phyloP scores from a whole-genome alignment of 768 basidiomycete species.

The Boletus rubroflammeus region DNA sequence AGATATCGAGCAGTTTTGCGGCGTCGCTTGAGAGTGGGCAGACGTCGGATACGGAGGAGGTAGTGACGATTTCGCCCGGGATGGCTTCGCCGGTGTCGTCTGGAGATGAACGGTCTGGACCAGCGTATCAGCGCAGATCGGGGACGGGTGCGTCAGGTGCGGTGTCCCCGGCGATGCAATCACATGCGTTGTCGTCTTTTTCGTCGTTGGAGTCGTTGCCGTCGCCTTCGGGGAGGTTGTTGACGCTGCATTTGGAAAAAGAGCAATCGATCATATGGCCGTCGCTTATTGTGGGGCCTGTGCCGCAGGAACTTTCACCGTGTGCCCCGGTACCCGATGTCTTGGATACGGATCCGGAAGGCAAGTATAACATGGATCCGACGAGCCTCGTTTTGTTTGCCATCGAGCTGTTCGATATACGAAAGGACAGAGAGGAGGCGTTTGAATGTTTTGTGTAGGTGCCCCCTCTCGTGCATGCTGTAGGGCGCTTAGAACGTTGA shows the following conservation, averaged over 20 bases:
- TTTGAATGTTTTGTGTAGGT: constrained; percentile 80
- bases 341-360: constrained; percentile 48
- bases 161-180: constrained; percentile 52
- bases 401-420: constrained; percentile 69
- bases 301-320: constrained; percentile 57
- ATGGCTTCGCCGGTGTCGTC: constrained; percentile 61
- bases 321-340: constrained; percentile 48
- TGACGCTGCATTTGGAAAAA: constrained; percentile 81
- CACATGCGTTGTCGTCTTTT: constrained; percentile 62
- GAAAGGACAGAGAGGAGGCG: constrained; percentile 70
- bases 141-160: constrained; percentile 46
- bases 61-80: constrained; percentile 49
- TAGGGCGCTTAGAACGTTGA: neutral
- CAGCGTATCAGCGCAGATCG: constrained; percentile 11
- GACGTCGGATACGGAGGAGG: constrained; percentile 69
- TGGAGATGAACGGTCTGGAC: constrained; percentile 45
- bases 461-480: neutral
- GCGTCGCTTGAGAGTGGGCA: constrained; percentile 75
- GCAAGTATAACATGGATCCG: constrained; percentile 81
- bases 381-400: constrained; percentile 73
- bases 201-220: constrained; percentile 75
- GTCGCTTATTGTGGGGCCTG: constrained; percentile 70
- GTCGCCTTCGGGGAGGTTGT: constrained; percentile 56
- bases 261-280: constrained; percentile 80
- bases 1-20: constrained; percentile 81